Conservation (phyloP, 768 basidiomycete species). For the Tricholoma hemisulphureum region DNA sequence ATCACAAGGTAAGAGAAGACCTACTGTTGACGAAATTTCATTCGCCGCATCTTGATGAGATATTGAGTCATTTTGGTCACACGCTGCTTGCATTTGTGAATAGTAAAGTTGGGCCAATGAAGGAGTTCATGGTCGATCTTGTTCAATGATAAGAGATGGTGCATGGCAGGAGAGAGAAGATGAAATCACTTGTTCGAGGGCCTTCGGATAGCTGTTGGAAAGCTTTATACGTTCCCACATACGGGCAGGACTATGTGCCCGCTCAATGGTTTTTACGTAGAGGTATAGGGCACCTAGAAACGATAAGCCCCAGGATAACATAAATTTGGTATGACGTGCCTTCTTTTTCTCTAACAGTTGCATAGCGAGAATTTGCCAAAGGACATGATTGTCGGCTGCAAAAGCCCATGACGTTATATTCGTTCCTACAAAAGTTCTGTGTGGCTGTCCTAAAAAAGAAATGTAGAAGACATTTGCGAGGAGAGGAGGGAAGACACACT, state of each 20-base stretch:
- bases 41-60: constrained; percentile 94
- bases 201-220: constrained; percentile 92
- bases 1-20: constrained; percentile 25
- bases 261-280: constrained; percentile 96
- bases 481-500: constrained; percentile 52
- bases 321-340: constrained; percentile 45
- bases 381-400: constrained; percentile 96
- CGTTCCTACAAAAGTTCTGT: constrained; percentile 98
- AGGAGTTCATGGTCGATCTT: constrained; percentile 94
- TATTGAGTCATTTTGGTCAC: constrained; percentile 99
- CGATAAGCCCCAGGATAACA: neutral
- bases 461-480: neutral
- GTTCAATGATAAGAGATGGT: neutral
- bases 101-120: constrained; percentile 98
- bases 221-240: constrained; percentile 98
- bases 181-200: constrained; percentile 78
- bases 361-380: constrained; percentile 95
- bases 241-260: constrained; percentile 91
- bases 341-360: constrained; percentile 96
- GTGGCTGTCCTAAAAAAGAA: constrained; percentile 69
- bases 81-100: constrained; percentile 99
- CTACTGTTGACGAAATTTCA: constrained; percentile 84
- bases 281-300: constrained; percentile 78
- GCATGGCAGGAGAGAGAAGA: neutral
- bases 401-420: constrained; percentile 96